Percentiles rank a stretch among this genome's conserved stretches.
Evolutionary conservation across 108 stramenopile genomes (phyloP).

Genomic region (Pseudonitzschia delicatissima): DNA sequence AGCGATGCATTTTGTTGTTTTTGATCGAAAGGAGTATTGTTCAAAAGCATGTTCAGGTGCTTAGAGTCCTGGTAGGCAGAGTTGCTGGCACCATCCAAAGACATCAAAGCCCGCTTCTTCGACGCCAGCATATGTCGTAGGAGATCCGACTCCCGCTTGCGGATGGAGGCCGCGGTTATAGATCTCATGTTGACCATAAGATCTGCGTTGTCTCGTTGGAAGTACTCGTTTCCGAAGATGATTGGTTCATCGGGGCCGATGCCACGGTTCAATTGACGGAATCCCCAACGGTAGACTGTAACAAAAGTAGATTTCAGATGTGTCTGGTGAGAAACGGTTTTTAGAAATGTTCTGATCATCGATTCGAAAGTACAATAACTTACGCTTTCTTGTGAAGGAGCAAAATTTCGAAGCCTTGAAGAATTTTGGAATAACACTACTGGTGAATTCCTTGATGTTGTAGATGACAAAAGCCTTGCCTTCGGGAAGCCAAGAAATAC

Average conservation of each 20-base stretch:
- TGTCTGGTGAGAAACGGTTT: no score
- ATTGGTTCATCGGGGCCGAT: slow-evolving; percentile 66
- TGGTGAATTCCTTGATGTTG: slow-evolving; percentile 68
- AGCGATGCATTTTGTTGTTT: neutral
- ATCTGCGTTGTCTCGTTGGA: slow-evolving; percentile 58
- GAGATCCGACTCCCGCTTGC: slow-evolving; percentile 41
- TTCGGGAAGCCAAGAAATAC: slow-evolving; percentile 59
- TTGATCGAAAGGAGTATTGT: neutral
- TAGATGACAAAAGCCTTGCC: slow-evolving; percentile 76
- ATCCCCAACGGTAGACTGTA: slow-evolving; percentile 73
- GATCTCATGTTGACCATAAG: slow-evolving; percentile 58
- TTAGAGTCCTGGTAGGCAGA: neutral
- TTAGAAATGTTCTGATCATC: neutral
- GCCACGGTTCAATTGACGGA: slow-evolving; percentile 66
- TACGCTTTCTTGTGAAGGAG: slow-evolving; percentile 72
- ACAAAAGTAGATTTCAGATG: neutral
- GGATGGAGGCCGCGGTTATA: slow-evolving; percentile 47
- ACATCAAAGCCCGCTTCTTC: slow-evolving; percentile 24
- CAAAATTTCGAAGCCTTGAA: slow-evolving; percentile 86
- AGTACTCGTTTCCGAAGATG: slow-evolving; percentile 68
- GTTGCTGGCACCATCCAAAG: neutral
- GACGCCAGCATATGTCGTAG: slow-evolving; percentile 21
- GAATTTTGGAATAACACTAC: slow-evolving; percentile 68
- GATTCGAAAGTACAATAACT: neutral
- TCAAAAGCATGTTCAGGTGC: neutral